Evolutionary conservation across 176 grass and related monocot species (phyloP).

Genomic region (Tillandsia fasciculata): DNA sequence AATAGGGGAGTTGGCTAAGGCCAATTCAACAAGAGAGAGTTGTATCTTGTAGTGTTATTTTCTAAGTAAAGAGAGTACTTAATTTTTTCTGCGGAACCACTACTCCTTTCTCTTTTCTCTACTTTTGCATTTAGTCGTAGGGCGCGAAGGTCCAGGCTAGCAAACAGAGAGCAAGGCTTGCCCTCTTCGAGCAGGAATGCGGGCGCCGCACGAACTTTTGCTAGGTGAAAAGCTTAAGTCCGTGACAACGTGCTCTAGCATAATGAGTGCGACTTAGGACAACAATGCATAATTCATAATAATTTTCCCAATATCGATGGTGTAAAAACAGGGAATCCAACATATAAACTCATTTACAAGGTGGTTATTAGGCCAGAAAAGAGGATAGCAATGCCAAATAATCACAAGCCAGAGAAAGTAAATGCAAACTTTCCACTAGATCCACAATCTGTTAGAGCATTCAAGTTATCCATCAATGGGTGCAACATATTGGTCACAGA

Average conservation of each 20-base stretch:
- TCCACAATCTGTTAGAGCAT: neutral
- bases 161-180: too few species aligned
- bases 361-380: neutral
- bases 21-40: too few species aligned
- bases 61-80: too few species aligned
- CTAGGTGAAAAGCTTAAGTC: too few species aligned
- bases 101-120: too few species aligned
- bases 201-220: too few species aligned
- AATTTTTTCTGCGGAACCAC: too few species aligned
- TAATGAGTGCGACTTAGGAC: neutral
- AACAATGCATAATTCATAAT: neutral
- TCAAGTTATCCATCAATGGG: neutral
- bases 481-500: neutral
- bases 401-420: neutral
- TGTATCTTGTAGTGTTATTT: too few species aligned
- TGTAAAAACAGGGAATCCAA: neutral
- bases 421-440: neutral
- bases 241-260: neutral
- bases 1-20: too few species aligned
- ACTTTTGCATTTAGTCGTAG: too few species aligned
- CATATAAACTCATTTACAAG: neutral
- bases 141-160: too few species aligned
- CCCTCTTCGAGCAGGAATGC: too few species aligned
- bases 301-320: neutral
- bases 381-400: neutral